phyloP scores from a whole-genome alignment of 228 moss, liverwort and hornwort species.

The Sphagnum magellanicum region DNA sequence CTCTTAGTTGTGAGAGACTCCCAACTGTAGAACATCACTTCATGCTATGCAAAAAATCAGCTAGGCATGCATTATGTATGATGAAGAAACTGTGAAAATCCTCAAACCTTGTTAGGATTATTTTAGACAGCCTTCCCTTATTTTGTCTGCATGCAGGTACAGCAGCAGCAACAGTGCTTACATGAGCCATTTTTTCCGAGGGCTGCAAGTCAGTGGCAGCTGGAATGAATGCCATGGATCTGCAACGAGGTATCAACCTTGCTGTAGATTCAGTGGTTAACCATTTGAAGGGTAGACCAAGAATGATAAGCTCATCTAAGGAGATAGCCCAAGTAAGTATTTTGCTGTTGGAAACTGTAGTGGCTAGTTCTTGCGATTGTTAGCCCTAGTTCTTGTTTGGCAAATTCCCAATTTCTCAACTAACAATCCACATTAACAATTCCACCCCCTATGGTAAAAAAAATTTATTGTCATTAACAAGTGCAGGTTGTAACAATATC shows the following conservation, averaged over 20 bases:
- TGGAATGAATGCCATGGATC: slow-evolving; percentile 93
- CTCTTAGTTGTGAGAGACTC: no score
- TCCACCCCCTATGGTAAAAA: no score
- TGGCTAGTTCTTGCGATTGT: not conserved
- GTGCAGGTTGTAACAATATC: slow-evolving; percentile 80
- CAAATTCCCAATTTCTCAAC: no score
- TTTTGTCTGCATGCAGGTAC: slow-evolving; percentile 38
- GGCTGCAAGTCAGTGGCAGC: slow-evolving; percentile 92
- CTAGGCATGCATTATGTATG: no score
- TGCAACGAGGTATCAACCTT: slow-evolving; percentile 79
- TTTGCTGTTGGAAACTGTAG: not conserved
- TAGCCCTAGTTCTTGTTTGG: no score
- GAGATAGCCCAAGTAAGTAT: slow-evolving; percentile 79
- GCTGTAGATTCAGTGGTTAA: slow-evolving; percentile 77
- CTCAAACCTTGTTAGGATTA: no score
- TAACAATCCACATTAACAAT: no score
- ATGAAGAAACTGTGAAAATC: no score
- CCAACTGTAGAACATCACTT: no score
- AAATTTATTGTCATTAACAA: not conserved
- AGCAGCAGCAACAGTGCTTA: slow-evolving; percentile 77
- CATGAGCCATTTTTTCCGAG: slow-evolving; percentile 76
- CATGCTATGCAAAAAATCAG: no score
- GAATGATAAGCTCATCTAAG: slow-evolving; percentile 83
- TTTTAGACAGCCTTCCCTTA: no score
- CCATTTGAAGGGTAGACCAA: slow-evolving; percentile 68